phyloP scores from a whole-genome alignment of 1,139 yeast genomes.

The Pneumocystis jirovecii region DNA sequence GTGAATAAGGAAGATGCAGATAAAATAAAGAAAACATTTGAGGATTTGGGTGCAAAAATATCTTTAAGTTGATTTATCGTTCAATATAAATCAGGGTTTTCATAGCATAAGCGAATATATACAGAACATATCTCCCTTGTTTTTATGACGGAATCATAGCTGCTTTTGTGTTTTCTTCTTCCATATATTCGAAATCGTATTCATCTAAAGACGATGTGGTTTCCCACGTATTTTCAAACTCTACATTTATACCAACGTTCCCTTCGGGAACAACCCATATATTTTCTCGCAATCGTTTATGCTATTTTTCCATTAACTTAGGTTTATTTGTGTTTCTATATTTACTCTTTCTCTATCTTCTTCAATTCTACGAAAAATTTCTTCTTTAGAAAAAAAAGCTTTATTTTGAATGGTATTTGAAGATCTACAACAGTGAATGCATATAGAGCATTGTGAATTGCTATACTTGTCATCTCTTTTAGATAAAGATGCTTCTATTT shows the following conservation, averaged over 20 bases:
- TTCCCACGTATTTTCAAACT: slow-evolving; percentile 48
- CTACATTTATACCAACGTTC: slow-evolving; percentile 34
- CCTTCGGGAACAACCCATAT: slow-evolving; percentile 54
- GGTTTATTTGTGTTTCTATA: neutral
- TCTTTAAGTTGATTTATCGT: slow-evolving; percentile 46
- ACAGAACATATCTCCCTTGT: neutral
- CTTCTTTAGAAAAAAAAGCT: slow-evolving; percentile 12
- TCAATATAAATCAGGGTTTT: neutral
- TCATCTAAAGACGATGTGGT: slow-evolving; percentile 33
- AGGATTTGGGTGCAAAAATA: slow-evolving; percentile 89
- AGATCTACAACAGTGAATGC: neutral
- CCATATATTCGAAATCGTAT: slow-evolving; percentile 38
- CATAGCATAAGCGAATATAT: neutral
- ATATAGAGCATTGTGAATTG: neutral
- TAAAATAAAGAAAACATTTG: slow-evolving; percentile 81
- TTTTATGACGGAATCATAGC: slow-evolving; percentile 19
- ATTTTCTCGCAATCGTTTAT: slow-evolving; percentile 60
- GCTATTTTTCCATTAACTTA: slow-evolving; percentile 19
- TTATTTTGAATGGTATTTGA: slow-evolving; percentile 4
- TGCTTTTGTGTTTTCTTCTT: slow-evolving; percentile 33
- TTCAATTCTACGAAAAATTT: slow-evolving; percentile 63
- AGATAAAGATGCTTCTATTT: slow-evolving; percentile 11
- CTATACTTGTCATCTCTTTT: slow-evolving; percentile 10
- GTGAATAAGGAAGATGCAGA: slow-evolving; percentile 83
- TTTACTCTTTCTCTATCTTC: slow-evolving; percentile 61